Conservation (phyloP, 2,329 filamentous ascomycete species). For the Pestalotiopsis sp. region DNA sequence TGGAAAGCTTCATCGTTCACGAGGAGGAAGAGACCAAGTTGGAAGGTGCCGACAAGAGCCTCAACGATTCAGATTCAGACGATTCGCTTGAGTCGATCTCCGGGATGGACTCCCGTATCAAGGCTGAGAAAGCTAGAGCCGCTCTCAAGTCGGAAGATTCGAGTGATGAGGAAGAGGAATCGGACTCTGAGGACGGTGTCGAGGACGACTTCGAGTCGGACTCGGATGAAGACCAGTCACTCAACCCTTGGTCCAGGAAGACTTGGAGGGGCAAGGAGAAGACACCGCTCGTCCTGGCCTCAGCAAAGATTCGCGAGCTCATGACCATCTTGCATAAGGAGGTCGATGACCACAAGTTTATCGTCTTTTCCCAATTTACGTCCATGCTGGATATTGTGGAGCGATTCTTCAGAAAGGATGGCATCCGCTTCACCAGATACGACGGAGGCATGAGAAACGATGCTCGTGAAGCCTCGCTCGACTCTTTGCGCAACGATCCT, state of each 20-base stretch:
- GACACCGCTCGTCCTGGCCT: conserved; percentile 62
- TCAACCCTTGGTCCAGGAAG: conserved; percentile 26
- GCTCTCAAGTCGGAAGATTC: conserved; percentile 23
- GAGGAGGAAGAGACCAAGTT: conserved; percentile 41
- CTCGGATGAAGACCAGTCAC: conserved; percentile 40
- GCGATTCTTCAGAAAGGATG: conserved; percentile 78
- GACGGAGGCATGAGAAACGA: conserved; percentile 96
- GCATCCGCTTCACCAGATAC: conserved; percentile 83
- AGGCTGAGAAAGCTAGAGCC: conserved; percentile 19
- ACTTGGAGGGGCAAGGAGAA: conserved; percentile 42
- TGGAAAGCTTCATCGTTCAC: conserved; percentile 58
- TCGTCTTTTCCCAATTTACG: conserved; percentile 98
- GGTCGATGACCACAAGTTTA: conserved; percentile 85
- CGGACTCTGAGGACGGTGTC: conserved; percentile 33
- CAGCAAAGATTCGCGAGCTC: conserved; percentile 90
- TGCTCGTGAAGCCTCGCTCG: conserved; percentile 82
- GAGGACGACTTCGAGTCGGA: conserved; percentile 43
- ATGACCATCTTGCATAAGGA: conserved; percentile 81
- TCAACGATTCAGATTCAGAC: conserved; percentile 31
- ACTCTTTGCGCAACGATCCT: conserved; percentile 73
- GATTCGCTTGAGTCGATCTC: conserved; percentile 31
- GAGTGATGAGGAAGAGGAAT: conserved; percentile 24
- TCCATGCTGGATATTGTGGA: conserved; percentile 97
- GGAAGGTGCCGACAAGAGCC: conserved; percentile 27
- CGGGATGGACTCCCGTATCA: conserved; percentile 24